These are phyloP conservation scores for Proliferodiscus dingleyae DNA, from an alignment of 2,329 filamentous ascomycete species.

Conservation along the genomic window DNA sequence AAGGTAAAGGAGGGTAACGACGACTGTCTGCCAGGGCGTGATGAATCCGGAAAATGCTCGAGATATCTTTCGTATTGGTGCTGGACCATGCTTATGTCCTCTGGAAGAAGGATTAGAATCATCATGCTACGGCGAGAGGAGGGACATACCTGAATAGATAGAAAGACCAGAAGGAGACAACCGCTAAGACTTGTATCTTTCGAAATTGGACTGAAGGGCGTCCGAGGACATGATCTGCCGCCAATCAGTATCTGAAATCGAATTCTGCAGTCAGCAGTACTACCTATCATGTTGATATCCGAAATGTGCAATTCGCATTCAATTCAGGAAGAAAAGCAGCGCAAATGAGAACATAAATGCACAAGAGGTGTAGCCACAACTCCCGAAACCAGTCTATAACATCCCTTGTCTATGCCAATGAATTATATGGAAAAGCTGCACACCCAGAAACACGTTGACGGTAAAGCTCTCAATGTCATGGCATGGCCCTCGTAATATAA, in stretches of 20 bases:
- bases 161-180: conserved; percentile 84
- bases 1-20: conserved; percentile 83
- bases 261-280: not conserved
- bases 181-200: conserved; percentile 86
- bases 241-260: conserved; percentile 1
- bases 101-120: conserved; percentile 39
- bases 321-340: not conserved
- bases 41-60: conserved; percentile 63
- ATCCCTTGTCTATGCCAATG: too few species aligned
- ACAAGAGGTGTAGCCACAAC: too few species aligned
- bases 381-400: too few species aligned
- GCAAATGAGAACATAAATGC: not conserved
- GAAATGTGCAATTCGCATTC: conserved; percentile 1
- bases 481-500: too few species aligned
- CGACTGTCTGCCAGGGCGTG: conserved; percentile 84
- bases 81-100: conserved; percentile 86
- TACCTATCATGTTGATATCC: conserved; percentile 29
- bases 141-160: conserved; percentile 68
- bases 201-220: conserved; percentile 87
- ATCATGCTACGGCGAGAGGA: not conserved
- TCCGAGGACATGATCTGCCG: conserved; percentile 81
- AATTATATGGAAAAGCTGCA: too few species aligned
- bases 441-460: too few species aligned
- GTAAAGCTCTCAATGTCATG: too few species aligned
- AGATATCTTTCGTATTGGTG: conserved; percentile 65